A percentile compares a stretch with the other conserved stretches of the same genome.
These are phyloP conservation scores for Pezicula neosporulosa DNA, from an alignment of 2,329 filamentous ascomycete species.

Conservation along the genomic window DNA sequence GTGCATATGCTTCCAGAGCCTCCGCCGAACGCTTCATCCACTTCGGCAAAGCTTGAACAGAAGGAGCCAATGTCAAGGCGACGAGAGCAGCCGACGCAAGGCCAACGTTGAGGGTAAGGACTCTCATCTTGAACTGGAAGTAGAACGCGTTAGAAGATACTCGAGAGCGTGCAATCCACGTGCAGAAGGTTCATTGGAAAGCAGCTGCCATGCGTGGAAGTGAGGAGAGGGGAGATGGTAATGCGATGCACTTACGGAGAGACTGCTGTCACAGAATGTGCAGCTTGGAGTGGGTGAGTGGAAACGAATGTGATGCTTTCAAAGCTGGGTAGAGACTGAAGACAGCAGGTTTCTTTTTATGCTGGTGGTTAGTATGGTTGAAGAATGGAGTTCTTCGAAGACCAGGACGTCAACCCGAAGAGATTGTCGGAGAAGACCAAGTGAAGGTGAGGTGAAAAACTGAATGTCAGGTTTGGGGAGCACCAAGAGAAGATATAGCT, in stretches of 20 bases:
- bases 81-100: slow-evolving; percentile 14
- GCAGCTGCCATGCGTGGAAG: not conserved
- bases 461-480: slow-evolving; percentile 1
- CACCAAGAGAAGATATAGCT: slow-evolving; percentile 2
- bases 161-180: too few relatives aligned
- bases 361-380: slow-evolving; percentile 5
- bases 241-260: slow-evolving; percentile 1
- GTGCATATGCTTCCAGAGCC: slow-evolving; percentile 7
- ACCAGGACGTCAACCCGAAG: slow-evolving; percentile 12
- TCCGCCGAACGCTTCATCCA: slow-evolving; percentile 18
- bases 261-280: not conserved
- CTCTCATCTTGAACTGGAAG: slow-evolving; percentile 23
- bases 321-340: slow-evolving; percentile 13
- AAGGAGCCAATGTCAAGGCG: slow-evolving; percentile 13
- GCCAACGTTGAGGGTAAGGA: slow-evolving; percentile 7
- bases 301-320: slow-evolving; percentile 12
- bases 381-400: slow-evolving; percentile 6
- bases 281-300: not conserved
- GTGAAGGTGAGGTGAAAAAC: slow-evolving; percentile 3
- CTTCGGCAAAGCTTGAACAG: slow-evolving; percentile 14
- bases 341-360: not conserved
- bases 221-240: not conserved
- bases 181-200: not conserved
- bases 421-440: slow-evolving; percentile 4
- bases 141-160: slow-evolving; percentile 3